Conservation (phyloP, 2,329 filamentous ascomycete species). For the Fusarium albidum region DNA sequence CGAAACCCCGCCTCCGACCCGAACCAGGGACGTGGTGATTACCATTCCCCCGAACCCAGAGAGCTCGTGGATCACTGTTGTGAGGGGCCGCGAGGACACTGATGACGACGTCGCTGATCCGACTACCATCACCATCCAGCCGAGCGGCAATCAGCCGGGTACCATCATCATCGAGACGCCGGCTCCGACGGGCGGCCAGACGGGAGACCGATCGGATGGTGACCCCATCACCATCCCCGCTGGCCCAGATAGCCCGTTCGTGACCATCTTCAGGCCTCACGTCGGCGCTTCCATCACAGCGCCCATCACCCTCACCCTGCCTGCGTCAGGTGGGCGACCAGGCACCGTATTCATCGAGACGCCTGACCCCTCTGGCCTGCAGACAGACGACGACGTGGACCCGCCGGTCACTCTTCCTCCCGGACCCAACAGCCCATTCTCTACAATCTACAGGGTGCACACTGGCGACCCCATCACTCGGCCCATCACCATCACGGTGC, state of each 20-base stretch:
- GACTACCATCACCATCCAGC: background rate
- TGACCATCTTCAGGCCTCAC: too few species aligned
- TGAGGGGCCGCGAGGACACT: conserved; percentile 18
- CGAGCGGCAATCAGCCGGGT: background rate
- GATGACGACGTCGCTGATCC: background rate
- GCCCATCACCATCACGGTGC: conserved; percentile 28
- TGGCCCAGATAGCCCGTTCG: too few species aligned
- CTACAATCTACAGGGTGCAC: conserved; percentile 28
- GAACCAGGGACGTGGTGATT: conserved; percentile 12
- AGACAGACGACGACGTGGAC: conserved; percentile 5
- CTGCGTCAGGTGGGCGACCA: conserved; percentile 18
- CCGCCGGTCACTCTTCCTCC: conserved; percentile 24
- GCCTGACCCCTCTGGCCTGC: conserved; percentile 4
- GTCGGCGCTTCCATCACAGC: too few species aligned
- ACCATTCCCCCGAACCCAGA: conserved; percentile 25
- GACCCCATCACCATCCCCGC: conserved; percentile 13
- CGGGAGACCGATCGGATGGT: conserved; percentile 14
- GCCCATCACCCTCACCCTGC: conserved; percentile 23
- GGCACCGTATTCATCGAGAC: conserved; percentile 31
- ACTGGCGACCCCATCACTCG: conserved; percentile 25
- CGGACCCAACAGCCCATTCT: conserved; percentile 10
- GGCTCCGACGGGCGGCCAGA: background rate
- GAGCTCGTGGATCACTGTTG: conserved; percentile 17
- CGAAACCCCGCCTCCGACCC: conserved; percentile 22
- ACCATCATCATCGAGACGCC: conserved; percentile 4